Base-by-base conservation (phyloP, 2,329 filamentous ascomycete species). In the Proliferodiscus dingleyae region DNA sequence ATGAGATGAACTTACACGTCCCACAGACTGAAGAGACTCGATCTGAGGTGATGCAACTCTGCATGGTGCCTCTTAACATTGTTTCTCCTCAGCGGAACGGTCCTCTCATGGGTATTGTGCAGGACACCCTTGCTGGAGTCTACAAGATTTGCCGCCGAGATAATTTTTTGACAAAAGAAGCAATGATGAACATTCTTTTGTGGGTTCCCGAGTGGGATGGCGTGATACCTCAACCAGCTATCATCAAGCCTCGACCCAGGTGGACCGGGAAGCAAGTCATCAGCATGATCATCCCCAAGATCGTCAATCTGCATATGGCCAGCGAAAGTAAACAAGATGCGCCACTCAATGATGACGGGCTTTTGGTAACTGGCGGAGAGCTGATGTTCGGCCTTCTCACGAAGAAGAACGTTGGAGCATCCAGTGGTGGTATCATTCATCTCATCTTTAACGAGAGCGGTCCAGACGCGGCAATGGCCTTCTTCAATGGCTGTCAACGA, bases 1-100 rank as follows among this genome's bases (percentile, higher is more conserved):
- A 98, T 66, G 93, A 99, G 70, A 99, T 99, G 93, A 99, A 99
- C 65, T 81, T 99, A 71, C 93, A 99, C 78, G 94, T 98, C 42
- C 94, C 93, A 3, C 93, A 99, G 64, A 93, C 87, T 29, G 90
- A 98, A 64, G 94, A 99, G 68, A 94, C 94, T 26, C 86, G 93
- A 50, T 89, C 94, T 37, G 93, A 99, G 68, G 81, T 98, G 58
- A 88, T 83, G 66, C 85, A 97, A 64, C 79, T 99, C 11, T 97
- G 91, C 66, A 85, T 97, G 78, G 93, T 99, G n/a, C 93, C 93
- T 1, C 79, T 93, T 59, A 96, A 98, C 67, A 97, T 99, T 61
- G 94, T 98, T 8, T 98, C 94, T 2, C 93, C 93, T 4, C 93
- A 98, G 68, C 84, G 90, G 63, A 98, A 98, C 68, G 87, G 88